Percentiles rank a stretch among this genome's conserved stretches.
These are phyloP conservation scores for Peronospora belbahrii DNA, from an alignment of 352 stramenopile genomes.

Conservation along the genomic window DNA sequence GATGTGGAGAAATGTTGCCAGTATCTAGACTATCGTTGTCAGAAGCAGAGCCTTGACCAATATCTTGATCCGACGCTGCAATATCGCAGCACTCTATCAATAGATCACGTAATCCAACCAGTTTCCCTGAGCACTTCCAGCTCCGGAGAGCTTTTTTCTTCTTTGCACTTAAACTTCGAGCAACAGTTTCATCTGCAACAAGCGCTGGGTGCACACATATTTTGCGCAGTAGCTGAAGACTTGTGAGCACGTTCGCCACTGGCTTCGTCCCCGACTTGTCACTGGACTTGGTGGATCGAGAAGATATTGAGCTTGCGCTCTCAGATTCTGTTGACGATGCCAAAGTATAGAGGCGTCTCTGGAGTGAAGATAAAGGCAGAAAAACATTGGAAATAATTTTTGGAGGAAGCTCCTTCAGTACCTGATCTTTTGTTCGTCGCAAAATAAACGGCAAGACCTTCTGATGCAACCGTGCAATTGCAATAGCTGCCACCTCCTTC, in stretches of 20 bases:
- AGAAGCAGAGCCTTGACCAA: neutral
- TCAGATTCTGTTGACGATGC: slow-evolving; percentile 22
- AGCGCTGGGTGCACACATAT: slow-evolving; percentile 94
- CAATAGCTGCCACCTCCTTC: slow-evolving; percentile 69
- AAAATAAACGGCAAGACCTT: slow-evolving; percentile 97
- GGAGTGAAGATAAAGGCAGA: slow-evolving; percentile 80
- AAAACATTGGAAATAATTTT: slow-evolving; percentile 95
- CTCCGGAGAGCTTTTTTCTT: slow-evolving; percentile 25
- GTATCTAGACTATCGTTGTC: slow-evolving; percentile 12
- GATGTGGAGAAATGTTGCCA: slow-evolving; percentile 43
- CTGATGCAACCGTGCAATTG: slow-evolving; percentile 91
- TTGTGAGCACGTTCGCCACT: slow-evolving; percentile 39
- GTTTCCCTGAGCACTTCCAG: slow-evolving; percentile 89
- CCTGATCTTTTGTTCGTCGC: slow-evolving; percentile 92
- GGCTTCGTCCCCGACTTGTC: slow-evolving; percentile 4
- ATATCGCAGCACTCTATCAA: slow-evolving; percentile 66
- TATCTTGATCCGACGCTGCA: slow-evolving; percentile 14
- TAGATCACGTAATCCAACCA: slow-evolving; percentile 70
- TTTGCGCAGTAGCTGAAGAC: slow-evolving; percentile 81
- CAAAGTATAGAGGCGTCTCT: slow-evolving; percentile 79
- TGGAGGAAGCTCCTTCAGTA: slow-evolving; percentile 93
- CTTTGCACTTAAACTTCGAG: slow-evolving; percentile 12
- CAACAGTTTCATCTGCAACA: slow-evolving; percentile 34
- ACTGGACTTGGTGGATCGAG: neutral
- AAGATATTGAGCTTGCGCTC: slow-evolving; percentile 1